Evolutionary conservation across 2,329 filamentous ascomycete genomes (phyloP), one percentile per base, ranked within the genome.

Genomic region (Phialemonium atrogriseum): DNA sequence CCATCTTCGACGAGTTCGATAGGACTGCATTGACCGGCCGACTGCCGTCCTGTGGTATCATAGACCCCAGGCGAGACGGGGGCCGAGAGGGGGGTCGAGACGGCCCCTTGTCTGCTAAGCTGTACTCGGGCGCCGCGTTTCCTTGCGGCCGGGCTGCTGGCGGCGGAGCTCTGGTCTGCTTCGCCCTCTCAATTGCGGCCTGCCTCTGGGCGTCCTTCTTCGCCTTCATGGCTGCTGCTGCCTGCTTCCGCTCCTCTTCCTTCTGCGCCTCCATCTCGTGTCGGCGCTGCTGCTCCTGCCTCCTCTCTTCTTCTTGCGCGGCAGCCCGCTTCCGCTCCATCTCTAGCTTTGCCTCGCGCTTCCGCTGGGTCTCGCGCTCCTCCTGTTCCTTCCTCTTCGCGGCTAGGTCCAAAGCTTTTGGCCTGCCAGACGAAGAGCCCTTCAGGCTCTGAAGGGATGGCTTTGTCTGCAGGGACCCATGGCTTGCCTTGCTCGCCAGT

Each of bases 351-450:
- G 81, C 78, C 13, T 93, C 84, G 7, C 80, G 78, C 49, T 85
- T 89, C 30, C 80, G 76, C 47, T 87, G 79, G 10, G 77, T 75
- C 42, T 87, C 84, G 28, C 78, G 76, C 50, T 93, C 85, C 46
- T 94, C 87, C 51, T 79, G 80, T 52, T 94, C 86, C 51, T 82
- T 89, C 56, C 87, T 88, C 49, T 78, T 80, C 23, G 84, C 82
- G 3, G 81, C 84, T 28, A 82, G 67, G 33, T 88, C 77, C 14
- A 88, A 62, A 2, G 83, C 80, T 51, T 82, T 84, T 0, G 78
- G 72, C 31, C 79, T 76, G 3, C 71, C 66, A n/a, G 64, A 67
- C 19, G 77, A 70, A 6, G 74, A 76, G 46, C 67, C 72, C 52
- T 82, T 84, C 32, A 87, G 64, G 48, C 71, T 84, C 33, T 70